Base-by-base conservation (phyloP, 345 rosid genomes). In the Combretum micranthum region DNA sequence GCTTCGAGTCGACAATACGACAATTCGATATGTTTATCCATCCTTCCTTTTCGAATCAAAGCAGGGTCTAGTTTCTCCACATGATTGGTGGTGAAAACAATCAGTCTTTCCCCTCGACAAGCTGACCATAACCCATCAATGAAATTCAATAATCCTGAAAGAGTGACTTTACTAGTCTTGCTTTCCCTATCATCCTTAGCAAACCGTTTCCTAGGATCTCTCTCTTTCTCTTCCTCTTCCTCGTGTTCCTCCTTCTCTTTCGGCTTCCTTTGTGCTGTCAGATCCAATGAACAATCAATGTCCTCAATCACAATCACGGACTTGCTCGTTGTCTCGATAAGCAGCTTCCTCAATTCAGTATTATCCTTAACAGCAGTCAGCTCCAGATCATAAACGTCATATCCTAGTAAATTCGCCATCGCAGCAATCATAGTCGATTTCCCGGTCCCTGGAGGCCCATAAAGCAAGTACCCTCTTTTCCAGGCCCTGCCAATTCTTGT, bases 241-340 rank as follows among this genome's bases (percentile, higher is more conserved):
- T n/a, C n/a, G n/a, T n/a, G n/a, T n/a, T n/a, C n/a, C n/a, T n/a
- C n/a, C n/a, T 12, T 49, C 53, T 50, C 12, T 50, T 50, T 12
- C n/a, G 6, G 6, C 63, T 59, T 59, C 47, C 55, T 59, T 20
- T 59, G 63, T 13, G 48, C 48, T 4, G 48, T 60, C 15, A 60
- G 37, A 43, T 50, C 56, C 4, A 60, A 55, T 3, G 55, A 61
- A 57, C 57, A 61, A 49, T 61, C 65, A 1, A 61, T 61, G 25
- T 61, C 65, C 65, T 61, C 65, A 15, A 61, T 61, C 65, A 61
- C 65, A 16, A 61, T 44, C n/a, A 61, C 20, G 9, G 65, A 61
- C 65, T 61, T 61, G 17, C 22, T 18, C 4, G 65, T 7, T 0
- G 57, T 52, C 43, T 61, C 57, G 13, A 61, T 61, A 23, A 61